Evolutionary conservation across 2,329 filamentous ascomycete genomes (phyloP).

Genomic region (Microdochium bolleyi): DNA sequence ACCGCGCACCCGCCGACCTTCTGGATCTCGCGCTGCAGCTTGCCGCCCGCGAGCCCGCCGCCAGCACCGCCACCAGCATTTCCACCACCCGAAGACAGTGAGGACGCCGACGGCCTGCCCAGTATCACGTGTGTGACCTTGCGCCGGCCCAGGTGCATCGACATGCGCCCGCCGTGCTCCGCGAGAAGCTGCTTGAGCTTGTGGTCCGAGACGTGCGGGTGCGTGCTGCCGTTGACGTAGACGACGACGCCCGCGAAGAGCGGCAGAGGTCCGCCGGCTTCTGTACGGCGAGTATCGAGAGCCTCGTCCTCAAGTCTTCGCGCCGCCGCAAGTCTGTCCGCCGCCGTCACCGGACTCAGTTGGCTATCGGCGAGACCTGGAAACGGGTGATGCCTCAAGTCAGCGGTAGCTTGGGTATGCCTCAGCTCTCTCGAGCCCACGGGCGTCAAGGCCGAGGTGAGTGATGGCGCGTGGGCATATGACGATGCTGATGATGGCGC

Average conservation of each 20-base stretch:
- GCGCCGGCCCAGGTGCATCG: slow-evolving; percentile 62
- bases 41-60: slow-evolving; percentile 67
- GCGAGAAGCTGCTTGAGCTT: slow-evolving; percentile 72
- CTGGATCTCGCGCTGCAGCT: slow-evolving; percentile 74
- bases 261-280: slow-evolving; percentile 7
- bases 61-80: slow-evolving; percentile 47
- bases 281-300: slow-evolving; percentile 17
- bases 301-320: slow-evolving; percentile 23
- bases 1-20: slow-evolving; percentile 60
- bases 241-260: slow-evolving; percentile 68
- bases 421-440: background rate
- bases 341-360: slow-evolving; percentile 7
- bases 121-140: slow-evolving; percentile 83
- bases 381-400: background rate
- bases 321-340: slow-evolving; percentile 15
- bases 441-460: background rate
- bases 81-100: slow-evolving; percentile 15
- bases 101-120: slow-evolving; percentile 38
- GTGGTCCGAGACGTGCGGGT: slow-evolving; percentile 76
- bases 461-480: background rate
- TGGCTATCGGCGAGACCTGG: no score
- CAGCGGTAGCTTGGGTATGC: slow-evolving; percentile 3
- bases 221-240: slow-evolving; percentile 83
- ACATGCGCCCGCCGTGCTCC: slow-evolving; percentile 64
- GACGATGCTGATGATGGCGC: slow-evolving; percentile 5